Evolutionary conservation across 352 stramenopile genomes (phyloP).

Genomic region (Phytophthora sansomeana): DNA sequence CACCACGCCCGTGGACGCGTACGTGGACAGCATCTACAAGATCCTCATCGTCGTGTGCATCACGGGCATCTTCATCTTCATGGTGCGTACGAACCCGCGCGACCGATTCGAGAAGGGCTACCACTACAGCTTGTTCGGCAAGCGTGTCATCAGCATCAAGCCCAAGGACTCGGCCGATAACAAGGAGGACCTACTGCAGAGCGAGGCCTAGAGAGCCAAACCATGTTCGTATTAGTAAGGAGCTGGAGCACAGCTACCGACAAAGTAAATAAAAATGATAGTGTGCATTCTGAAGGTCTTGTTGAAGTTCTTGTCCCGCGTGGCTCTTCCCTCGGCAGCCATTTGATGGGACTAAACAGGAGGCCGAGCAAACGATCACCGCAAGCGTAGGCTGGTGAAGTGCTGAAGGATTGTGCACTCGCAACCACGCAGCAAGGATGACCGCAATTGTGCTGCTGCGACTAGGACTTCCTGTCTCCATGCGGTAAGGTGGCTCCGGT

Average conservation of each 20-base stretch:
- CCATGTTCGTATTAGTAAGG: background rate
- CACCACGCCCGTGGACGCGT: conserved; percentile 53
- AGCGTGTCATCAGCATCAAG: conserved; percentile 71
- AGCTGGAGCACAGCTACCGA: background rate
- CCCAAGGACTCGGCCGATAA: conserved; percentile 44
- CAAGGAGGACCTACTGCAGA: conserved; percentile 34
- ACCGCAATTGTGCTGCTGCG: conserved; percentile 4
- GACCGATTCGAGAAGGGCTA: conserved; percentile 80
- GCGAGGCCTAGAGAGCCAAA: conserved; percentile 17
- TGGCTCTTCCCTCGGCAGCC: conserved; percentile 8
- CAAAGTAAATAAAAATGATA: conserved; percentile 8
- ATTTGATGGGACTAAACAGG: too few relatives aligned
- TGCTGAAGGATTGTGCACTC: conserved; percentile 5
- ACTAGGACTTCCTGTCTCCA: background rate
- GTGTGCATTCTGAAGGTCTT: conserved; percentile 7
- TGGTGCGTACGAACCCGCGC: conserved; percentile 73
- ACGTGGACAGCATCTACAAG: conserved; percentile 80
- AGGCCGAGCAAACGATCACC: too few relatives aligned
- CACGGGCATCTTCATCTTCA: conserved; percentile 66
- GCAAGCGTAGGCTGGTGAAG: too few relatives aligned
- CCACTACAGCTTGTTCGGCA: conserved; percentile 71
- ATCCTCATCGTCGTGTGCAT: conserved; percentile 74
- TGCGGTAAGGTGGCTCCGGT: background rate
- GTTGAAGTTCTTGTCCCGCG: conserved; percentile 18
- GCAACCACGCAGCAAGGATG: conserved; percentile 14